Evolutionary conservation across 345 rosid genomes (phyloP), one percentile per base, ranked within the genome.

Genomic region (Rhizophora mangle): DNA sequence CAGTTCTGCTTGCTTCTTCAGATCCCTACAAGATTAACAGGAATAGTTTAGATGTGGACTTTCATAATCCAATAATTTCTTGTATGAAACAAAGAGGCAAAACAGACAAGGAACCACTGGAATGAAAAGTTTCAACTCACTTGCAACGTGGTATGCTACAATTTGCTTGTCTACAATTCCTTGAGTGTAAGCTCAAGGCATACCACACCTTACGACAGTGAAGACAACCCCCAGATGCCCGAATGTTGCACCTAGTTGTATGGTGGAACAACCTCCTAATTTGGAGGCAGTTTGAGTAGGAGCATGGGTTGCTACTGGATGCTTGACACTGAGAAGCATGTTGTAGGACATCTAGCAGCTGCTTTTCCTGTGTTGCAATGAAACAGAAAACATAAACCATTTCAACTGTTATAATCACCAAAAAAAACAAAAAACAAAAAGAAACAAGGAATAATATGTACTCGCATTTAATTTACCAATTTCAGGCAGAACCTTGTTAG

Each of bases 111-210:
- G n/a, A 49, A 54, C 46, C 16, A 9, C n/a, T 18, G 54, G 63
- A 36, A 32, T 26, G 31, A 62, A 60, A 53, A 22, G 43, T 20
- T 8, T 60, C 7, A n/a, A 60, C 39, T 19, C 61, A 88, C 92
- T 78, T 71, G 87, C 92, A 88, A 36, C 76, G 76, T 0, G 83
- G 86, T 49, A 84, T 36, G 20, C 19, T 0, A 71, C 92, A 84
- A 37, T 47, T 63, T 4, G 66, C 32, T 62, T 82, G 75, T 32
- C 60, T 63, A 60, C 92, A 87, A 39, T 27, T 68, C 30, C 55
- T 24, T 0, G 84, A 64, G 65, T 87, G 88, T 55, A 81, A 18
- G 54, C 0, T 63, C 66, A 84, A 11, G 6, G 65, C 18, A 61
- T n/a, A 37, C 82, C 77, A 77, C 21, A 68, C 57, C 69, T 63